Percentiles rank a stretch among this genome's conserved stretches.
These are phyloP conservation scores for Dendrocalamus latiflorus DNA, from an alignment of 202 grass and related monocot genomes.

Conservation along the genomic window DNA sequence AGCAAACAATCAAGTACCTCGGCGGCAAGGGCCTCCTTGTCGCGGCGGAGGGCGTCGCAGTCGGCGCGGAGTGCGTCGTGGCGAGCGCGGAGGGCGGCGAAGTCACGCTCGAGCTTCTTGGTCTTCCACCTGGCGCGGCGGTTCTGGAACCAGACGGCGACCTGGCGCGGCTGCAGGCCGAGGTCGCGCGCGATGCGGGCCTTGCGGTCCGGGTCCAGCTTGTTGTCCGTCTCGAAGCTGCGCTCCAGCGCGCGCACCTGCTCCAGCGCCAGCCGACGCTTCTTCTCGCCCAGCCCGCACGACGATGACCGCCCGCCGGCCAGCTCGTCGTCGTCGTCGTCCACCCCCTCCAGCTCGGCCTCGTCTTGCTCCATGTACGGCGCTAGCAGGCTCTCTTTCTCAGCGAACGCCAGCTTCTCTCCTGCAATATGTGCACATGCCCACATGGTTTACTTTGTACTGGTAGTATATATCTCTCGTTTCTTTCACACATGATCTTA, in stretches of 20 bases:
- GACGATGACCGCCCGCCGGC: too few species aligned
- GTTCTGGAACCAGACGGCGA: constrained; percentile 99
- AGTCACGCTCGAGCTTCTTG: constrained; percentile 88
- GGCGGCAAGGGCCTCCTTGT: constrained; percentile 66
- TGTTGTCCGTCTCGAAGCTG: constrained; percentile 91
- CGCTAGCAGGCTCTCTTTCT: too few species aligned
- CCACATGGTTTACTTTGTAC: too few species aligned
- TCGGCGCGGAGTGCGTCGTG: constrained; percentile 66
- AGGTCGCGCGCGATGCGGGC: constrained; percentile 69
- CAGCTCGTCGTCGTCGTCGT: too few species aligned
- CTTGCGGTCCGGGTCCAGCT: constrained; percentile 86
- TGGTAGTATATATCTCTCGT: too few species aligned
- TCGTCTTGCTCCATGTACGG: too few species aligned
- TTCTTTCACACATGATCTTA: too few species aligned
- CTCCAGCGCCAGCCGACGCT: constrained; percentile 61
- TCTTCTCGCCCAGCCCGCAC: constrained; percentile 64
- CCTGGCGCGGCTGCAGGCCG: constrained; percentile 79
- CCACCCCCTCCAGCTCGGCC: too few species aligned
- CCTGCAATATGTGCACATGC: too few species aligned
- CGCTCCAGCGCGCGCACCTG: constrained; percentile 87
- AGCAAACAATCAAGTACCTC: constrained; percentile 39
- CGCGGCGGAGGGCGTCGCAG: constrained; percentile 75
- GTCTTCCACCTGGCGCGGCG: constrained; percentile 95
- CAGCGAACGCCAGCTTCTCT: too few species aligned
- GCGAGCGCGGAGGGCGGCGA: constrained; percentile 49